Conservation (phyloP, 768 basidiomycete species). For the Ramaria sp. region DNA sequence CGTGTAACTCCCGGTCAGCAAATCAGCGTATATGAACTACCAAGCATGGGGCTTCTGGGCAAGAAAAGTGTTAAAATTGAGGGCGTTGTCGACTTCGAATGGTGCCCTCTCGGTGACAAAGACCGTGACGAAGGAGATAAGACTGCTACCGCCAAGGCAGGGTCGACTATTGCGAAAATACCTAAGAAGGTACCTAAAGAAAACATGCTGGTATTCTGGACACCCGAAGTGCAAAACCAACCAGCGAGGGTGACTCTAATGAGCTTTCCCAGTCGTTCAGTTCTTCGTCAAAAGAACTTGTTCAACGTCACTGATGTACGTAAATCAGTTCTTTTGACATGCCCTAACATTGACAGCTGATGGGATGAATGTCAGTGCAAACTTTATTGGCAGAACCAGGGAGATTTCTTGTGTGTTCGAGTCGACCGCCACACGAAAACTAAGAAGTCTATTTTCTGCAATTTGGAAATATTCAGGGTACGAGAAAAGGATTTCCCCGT, state of each 20-base stretch:
- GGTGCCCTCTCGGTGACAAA: slow-evolving; percentile 89
- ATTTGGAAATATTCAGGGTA: slow-evolving; percentile 94
- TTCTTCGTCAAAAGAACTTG: slow-evolving; percentile 88
- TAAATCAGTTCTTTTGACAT: slow-evolving; percentile 10
- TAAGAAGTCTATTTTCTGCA: slow-evolving; percentile 96
- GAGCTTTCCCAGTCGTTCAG: slow-evolving; percentile 72
- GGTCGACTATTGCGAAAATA: slow-evolving; percentile 29
- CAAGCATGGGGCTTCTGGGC: slow-evolving; percentile 85
- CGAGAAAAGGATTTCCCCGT: slow-evolving; percentile 97
- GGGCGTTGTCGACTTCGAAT: slow-evolving; percentile 96
- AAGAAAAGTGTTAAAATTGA: slow-evolving; percentile 98
- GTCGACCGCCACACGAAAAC: slow-evolving; percentile 98
- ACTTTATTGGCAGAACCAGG: slow-evolving; percentile 96
- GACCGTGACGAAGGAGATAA: slow-evolving; percentile 67
- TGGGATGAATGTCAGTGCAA: slow-evolving; percentile 65
- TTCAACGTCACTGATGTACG: slow-evolving; percentile 95
- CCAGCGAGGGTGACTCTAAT: slow-evolving; percentile 94
- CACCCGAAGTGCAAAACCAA: slow-evolving; percentile 91
- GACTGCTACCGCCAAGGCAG: slow-evolving; percentile 29
- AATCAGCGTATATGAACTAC: slow-evolving; percentile 95
- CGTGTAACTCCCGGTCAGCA: slow-evolving; percentile 82
- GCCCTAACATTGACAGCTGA: background rate
- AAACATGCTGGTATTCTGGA: slow-evolving; percentile 97
- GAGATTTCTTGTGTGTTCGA: slow-evolving; percentile 97
- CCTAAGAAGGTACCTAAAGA: slow-evolving; percentile 56